A percentile compares a stretch with the other conserved stretches of the same genome.
Evolutionary conservation across 345 rosid genomes (phyloP).

Genomic region (Syzygium aromaticum): DNA sequence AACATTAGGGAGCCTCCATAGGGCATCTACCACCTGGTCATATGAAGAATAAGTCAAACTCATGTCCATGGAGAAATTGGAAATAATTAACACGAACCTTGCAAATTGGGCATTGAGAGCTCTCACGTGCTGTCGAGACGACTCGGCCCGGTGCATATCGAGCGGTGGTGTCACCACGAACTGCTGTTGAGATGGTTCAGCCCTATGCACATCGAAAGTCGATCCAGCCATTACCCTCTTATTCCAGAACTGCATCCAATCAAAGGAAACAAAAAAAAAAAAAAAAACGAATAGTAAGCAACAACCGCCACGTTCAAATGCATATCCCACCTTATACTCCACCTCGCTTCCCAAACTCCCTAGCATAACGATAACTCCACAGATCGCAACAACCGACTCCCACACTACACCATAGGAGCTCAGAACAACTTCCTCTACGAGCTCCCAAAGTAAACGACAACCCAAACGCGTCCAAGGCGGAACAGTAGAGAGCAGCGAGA

Average conservation of each 20-base stretch:
- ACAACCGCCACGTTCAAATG: not conserved
- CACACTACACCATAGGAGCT: not conserved
- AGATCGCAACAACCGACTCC: not conserved
- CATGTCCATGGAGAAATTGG: not conserved
- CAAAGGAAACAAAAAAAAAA: no score
- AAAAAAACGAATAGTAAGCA: not conserved
- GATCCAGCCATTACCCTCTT: slow-evolving; percentile 60
- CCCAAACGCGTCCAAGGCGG: not conserved
- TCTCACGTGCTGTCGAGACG: slow-evolving; percentile 75
- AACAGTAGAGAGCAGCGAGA: not conserved
- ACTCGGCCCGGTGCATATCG: slow-evolving; percentile 56
- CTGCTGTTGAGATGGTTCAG: slow-evolving; percentile 40
- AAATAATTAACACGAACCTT: slow-evolving; percentile 34
- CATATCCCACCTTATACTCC: not conserved
- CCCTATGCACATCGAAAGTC: slow-evolving; percentile 40
- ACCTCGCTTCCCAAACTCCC: not conserved
- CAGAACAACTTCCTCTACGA: not conserved
- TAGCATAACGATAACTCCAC: not conserved
- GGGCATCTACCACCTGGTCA: not conserved
- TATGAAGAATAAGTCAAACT: not conserved
- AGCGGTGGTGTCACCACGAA: slow-evolving; percentile 15
- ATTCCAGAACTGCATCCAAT: slow-evolving; percentile 49
- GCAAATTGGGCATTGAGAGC: slow-evolving; percentile 93
- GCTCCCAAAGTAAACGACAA: not conserved
- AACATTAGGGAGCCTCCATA: not conserved